Conservation (phyloP, 805 yeast genomes). For the Cyberlindnera mycetangii region DNA sequence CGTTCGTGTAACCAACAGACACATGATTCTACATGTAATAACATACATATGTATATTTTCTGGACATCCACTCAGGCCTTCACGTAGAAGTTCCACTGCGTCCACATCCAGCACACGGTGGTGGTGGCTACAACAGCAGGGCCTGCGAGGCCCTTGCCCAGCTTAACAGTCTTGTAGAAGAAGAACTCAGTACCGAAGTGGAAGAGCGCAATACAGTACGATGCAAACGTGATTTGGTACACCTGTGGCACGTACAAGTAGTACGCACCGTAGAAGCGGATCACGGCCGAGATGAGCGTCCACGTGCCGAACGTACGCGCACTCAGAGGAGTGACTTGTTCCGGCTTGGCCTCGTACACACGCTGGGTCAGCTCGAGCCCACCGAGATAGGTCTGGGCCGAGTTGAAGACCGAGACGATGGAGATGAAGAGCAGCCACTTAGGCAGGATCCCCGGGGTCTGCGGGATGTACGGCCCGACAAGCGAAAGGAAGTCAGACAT, state of each 20-base stretch:
- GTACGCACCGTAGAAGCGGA: conserved; percentile 86
- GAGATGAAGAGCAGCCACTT: conserved; percentile 81
- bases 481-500: conserved; percentile 34
- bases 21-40: too few species aligned
- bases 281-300: conserved; percentile 84
- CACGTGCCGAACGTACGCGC: conserved; percentile 99
- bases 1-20: too few species aligned
- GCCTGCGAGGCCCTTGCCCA: conserved; percentile 86
- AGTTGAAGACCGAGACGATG: conserved; percentile 88
- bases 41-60: too few species aligned
- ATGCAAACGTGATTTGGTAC: conserved; percentile 73
- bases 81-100: conserved; percentile 60
- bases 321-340: conserved; percentile 61
- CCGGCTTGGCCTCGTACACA: conserved; percentile 69
- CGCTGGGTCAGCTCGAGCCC: conserved; percentile 72
- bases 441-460: conserved; percentile 58
- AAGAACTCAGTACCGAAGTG: conserved; percentile 88
- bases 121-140: conserved; percentile 80
- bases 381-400: conserved; percentile 77
- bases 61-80: conserved; percentile 3
- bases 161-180: conserved; percentile 69
- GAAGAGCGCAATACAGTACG: conserved; percentile 75
- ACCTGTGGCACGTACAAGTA: conserved; percentile 65
- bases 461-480: conserved; percentile 37
- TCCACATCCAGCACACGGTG: conserved; percentile 77